phyloP scores from a whole-genome alignment of 1,284 basidiomycete species.

The Blastosporella zonata region DNA sequence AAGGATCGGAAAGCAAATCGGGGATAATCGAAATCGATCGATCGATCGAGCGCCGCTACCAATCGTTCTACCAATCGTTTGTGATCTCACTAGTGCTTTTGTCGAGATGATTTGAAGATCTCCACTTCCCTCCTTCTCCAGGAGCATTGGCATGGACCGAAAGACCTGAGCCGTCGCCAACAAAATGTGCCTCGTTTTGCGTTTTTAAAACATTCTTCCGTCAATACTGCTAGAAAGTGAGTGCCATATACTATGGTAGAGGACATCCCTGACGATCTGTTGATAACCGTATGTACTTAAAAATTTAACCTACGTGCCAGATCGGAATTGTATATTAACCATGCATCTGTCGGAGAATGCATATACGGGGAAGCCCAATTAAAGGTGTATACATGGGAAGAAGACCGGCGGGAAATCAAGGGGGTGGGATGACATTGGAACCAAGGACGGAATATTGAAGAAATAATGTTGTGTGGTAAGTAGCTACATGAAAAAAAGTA shows the following conservation, averaged over 20 bases:
- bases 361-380: not conserved
- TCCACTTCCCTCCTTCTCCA: not conserved
- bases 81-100: not conserved
- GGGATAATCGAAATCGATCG: constrained; percentile 12
- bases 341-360: not conserved
- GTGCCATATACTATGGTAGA: no score
- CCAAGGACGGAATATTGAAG: not conserved
- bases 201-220: no score
- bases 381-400: not conserved
- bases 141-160: no score
- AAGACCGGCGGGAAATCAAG: not conserved
- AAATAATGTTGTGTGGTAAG: not conserved
- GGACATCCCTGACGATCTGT: not conserved
- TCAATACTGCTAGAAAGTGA: no score
- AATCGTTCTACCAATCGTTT: constrained; percentile 6
- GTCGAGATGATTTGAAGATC: not conserved
- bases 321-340: not conserved
- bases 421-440: not conserved
- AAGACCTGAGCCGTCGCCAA: no score
- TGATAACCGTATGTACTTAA: no score
- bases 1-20: constrained; percentile 2
- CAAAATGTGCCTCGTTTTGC: no score
- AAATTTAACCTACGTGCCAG: not conserved
- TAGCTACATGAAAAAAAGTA: not conserved
- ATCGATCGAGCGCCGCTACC: not conserved